phyloP scores from a whole-genome alignment of 2,329 filamentous ascomycete genomes.

The Elsinoe perseae region DNA sequence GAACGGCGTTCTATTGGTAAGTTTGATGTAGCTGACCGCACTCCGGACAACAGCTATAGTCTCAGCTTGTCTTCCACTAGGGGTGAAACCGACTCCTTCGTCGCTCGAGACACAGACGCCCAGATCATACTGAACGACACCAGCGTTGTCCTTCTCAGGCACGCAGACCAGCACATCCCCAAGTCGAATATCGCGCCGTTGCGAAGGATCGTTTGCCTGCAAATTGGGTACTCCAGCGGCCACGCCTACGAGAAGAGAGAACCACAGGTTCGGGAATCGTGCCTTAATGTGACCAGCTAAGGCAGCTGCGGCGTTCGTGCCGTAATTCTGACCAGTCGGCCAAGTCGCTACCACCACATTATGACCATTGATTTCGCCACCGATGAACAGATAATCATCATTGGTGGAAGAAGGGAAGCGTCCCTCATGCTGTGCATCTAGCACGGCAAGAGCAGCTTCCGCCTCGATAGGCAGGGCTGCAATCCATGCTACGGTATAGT shows the following conservation, averaged over 20 bases:
- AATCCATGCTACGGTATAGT: neutral
- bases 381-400: neutral
- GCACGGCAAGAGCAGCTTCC: neutral
- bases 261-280: neutral
- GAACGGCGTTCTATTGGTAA: neutral
- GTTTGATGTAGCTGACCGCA: neutral
- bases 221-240: neutral
- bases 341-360: neutral
- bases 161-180: neutral
- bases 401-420: neutral
- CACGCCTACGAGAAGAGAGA: neutral
- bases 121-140: neutral
- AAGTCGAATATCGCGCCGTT: neutral
- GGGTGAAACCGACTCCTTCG: neutral
- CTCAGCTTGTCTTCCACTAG: neutral
- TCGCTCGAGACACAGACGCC: neutral
- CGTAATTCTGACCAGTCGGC: neutral
- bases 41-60: neutral
- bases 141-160: neutral
- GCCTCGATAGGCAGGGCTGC: neutral
- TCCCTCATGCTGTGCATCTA: neutral
- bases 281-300: neutral
- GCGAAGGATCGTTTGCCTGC: neutral
- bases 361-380: neutral
- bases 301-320: neutral